These are phyloP conservation scores for Aspergillus haitiensis DNA, from an alignment of 495 filamentous ascomycete species.

Conservation along the genomic window DNA sequence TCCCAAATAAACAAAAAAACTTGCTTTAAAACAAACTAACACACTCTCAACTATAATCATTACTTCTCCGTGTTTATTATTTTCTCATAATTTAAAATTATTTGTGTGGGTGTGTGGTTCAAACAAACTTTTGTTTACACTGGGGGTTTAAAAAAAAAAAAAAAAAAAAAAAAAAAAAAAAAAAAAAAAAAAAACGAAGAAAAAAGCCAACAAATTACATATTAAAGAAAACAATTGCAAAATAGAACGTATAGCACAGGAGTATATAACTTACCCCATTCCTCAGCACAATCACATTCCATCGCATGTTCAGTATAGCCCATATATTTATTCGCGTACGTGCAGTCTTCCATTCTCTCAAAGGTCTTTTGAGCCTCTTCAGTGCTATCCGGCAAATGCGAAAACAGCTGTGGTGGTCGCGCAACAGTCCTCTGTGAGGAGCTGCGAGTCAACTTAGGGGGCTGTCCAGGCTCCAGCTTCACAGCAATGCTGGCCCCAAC, in stretches of 20 bases:
- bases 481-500: conserved; percentile 60
- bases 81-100: no score
- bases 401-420: conserved; percentile 63
- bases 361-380: conserved; percentile 75
- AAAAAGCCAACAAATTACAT: conserved; percentile 1
- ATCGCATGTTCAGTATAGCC: conserved; percentile 89
- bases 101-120: no score
- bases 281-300: conserved; percentile 93
- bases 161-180: conserved; percentile 1
- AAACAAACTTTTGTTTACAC: no score
- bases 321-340: conserved; percentile 85
- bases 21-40: no score
- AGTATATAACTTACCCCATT: conserved; percentile 78
- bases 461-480: conserved; percentile 66
- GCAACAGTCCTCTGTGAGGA: conserved; percentile 66
- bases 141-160: conserved; percentile 7
- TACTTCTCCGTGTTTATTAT: no score
- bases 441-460: conserved; percentile 72
- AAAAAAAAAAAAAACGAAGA: neutral
- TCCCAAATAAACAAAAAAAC: no score
- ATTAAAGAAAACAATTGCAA: conserved; percentile 1
- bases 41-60: no score
- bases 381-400: conserved; percentile 70
- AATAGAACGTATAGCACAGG: neutral
- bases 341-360: conserved; percentile 74